Conservation (phyloP, 176 grass and related monocot species). For the Avena sativa region DNA sequence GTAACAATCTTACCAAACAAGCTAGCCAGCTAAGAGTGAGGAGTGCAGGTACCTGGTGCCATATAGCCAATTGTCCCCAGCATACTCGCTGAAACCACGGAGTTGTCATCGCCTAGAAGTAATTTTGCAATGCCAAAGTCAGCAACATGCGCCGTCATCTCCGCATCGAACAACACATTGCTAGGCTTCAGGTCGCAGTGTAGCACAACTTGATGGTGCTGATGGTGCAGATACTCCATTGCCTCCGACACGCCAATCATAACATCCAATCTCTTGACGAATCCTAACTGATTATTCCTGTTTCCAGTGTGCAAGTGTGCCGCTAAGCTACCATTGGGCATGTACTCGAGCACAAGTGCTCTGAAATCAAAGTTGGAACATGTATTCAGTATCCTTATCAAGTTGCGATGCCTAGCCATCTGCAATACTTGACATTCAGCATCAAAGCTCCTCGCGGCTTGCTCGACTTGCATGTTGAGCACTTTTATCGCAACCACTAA, state of each 20-base stretch:
- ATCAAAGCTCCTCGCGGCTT: background rate
- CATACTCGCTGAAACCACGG: background rate
- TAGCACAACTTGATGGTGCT: background rate
- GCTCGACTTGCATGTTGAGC: background rate
- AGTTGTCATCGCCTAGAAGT: background rate
- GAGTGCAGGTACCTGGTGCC: background rate
- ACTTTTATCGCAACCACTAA: background rate
- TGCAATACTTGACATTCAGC: background rate
- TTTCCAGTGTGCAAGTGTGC: background rate
- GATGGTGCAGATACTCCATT: constrained; percentile 1
- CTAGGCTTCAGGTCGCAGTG: constrained; percentile 1
- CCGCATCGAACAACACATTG: background rate
- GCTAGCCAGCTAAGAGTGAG: background rate
- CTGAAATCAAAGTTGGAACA: background rate
- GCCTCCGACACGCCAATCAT: background rate
- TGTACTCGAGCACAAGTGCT: background rate
- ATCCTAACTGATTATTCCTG: background rate
- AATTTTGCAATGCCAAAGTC: constrained; percentile 2
- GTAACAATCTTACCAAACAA: background rate
- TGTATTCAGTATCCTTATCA: constrained; percentile 6
- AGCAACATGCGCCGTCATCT: background rate
- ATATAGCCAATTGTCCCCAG: background rate
- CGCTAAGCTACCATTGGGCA: background rate
- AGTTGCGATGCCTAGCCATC: constrained; percentile 7
- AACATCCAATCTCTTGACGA: background rate